Evolutionary conservation across 345 rosid genomes (phyloP).

Genomic region (Psidium guajava): DNA sequence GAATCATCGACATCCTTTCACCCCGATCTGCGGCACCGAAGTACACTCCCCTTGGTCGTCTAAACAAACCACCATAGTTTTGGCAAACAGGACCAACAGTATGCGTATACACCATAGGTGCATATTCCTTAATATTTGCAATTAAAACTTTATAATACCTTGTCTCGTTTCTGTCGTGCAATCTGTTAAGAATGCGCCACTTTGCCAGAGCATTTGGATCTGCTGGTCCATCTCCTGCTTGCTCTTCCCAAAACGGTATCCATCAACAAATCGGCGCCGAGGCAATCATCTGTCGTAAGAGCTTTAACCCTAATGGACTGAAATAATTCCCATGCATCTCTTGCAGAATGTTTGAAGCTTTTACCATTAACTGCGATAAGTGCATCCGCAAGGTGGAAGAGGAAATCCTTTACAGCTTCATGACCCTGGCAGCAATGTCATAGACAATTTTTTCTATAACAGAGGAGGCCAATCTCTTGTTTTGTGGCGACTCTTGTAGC

Average conservation of each 20-base stretch:
- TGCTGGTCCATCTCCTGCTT: constrained; percentile 89
- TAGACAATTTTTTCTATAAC: constrained; percentile 50
- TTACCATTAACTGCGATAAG: too few relatives aligned
- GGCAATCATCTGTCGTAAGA: too few relatives aligned
- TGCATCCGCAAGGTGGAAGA: too few relatives aligned
- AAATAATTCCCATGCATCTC: too few relatives aligned
- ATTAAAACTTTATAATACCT: constrained; percentile 92
- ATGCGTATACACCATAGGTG: constrained; percentile 92
- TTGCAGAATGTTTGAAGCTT: too few relatives aligned
- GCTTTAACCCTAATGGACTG: too few relatives aligned
- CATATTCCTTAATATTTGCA: constrained; percentile 87
- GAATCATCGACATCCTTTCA: constrained; percentile 99
- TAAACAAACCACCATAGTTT: constrained; percentile 85
- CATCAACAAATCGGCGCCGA: too few relatives aligned
- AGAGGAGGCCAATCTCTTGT: constrained; percentile 38
- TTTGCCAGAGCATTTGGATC: constrained; percentile 89
- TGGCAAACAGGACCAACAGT: constrained; percentile 97
- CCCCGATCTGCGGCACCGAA: constrained; percentile 91
- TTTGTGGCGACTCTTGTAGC: constrained; percentile 50
- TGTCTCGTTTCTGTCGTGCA: constrained; percentile 95
- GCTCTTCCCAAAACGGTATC: too few relatives aligned
- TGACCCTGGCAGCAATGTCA: constrained; percentile 46
- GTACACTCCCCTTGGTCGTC: constrained; percentile 98
- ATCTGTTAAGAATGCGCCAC: constrained; percentile 91
- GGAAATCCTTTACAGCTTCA: constrained; percentile 45